phyloP scores from a whole-genome alignment of 1,139 yeast species.

The Hansenula anomala region DNA sequence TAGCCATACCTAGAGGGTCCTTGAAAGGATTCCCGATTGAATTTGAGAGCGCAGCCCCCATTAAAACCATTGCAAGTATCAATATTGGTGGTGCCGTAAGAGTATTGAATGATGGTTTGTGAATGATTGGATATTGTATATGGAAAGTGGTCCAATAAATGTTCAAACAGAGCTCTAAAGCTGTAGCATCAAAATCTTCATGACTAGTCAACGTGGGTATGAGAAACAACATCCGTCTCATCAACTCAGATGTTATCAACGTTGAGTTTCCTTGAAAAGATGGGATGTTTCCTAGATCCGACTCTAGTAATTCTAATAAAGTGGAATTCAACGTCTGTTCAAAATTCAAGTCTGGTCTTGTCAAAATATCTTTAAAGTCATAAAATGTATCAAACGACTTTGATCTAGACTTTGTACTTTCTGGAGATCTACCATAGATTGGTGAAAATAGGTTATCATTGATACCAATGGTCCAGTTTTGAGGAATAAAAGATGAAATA shows the following conservation, averaged over 20 bases:
- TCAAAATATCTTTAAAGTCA: slow-evolving; percentile 4
- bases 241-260: slow-evolving; percentile 2
- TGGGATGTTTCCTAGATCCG: slow-evolving; percentile 6
- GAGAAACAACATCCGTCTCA: slow-evolving; percentile 1
- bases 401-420: no score
- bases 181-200: slow-evolving; percentile 5
- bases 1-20: slow-evolving; percentile 25
- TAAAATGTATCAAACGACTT: background rate
- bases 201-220: slow-evolving; percentile 1
- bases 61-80: slow-evolving; percentile 41
- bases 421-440: background rate
- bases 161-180: slow-evolving; percentile 12
- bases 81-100: slow-evolving; percentile 39
- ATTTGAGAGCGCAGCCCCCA: slow-evolving; percentile 32
- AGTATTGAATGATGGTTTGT: slow-evolving; percentile 49
- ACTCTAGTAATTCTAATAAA: slow-evolving; percentile 2
- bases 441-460: slow-evolving; percentile 4
- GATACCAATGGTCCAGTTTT: slow-evolving; percentile 3
- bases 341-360: slow-evolving; percentile 5
- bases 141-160: slow-evolving; percentile 48
- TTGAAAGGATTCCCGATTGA: slow-evolving; percentile 5
- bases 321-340: slow-evolving; percentile 6
- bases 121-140: slow-evolving; percentile 48
- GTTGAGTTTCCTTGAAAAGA: slow-evolving; percentile 3
- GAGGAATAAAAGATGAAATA: background rate